Base-by-base conservation (phyloP, 148 eudicot genomes). In the Simmondsia chinensis region DNA sequence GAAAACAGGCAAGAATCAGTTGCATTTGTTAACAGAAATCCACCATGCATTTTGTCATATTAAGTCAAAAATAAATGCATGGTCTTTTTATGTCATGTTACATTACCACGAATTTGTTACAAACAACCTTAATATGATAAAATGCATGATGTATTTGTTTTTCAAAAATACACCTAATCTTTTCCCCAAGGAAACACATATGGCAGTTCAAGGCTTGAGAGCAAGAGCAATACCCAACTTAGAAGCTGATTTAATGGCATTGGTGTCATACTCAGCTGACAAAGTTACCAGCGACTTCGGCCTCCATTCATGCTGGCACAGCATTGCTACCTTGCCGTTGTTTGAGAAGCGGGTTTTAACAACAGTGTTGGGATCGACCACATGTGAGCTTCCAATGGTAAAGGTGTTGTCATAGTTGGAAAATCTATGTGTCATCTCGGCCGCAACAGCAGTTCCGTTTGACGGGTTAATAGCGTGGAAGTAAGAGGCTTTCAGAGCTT, bases 271-370 rank as follows among this genome's bases (percentile, higher is more conserved):
- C 68, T 83, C 94, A 23, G 74, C 85, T 36, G 96, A 83, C 24
- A 88, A 20, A 2, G 91, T 77, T 41, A 76, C 48, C 14, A 65
- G 57, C 1, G 96, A 88, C 52, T 75, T 77, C 1, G 96, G 91
- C 70, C 96, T 75, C 96, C 96, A 88, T 69, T 88, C 91, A 3
- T 59, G 71, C 40, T 88, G 96, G 52, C 73, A 75, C 12, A 80
- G 69, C 73, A 88, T 43, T 18, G 77, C 87, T 19, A 80, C 65
- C 56, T 73, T 80, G 0, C 94, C 96, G 24, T 75, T 55, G 42
- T 68, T 57, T 9, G 79, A 56, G 47, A 83, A 72, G 46, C 83
- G 72, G 17, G 96, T 73, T 52, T 83, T 88, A 9, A 88, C 31
- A 11, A 25, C 34, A 6, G 89, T 80, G 23, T 28, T 39, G 11